Conservation (phyloP, 2,329 filamentous ascomycete genomes). For the Venturia effusa region DNA sequence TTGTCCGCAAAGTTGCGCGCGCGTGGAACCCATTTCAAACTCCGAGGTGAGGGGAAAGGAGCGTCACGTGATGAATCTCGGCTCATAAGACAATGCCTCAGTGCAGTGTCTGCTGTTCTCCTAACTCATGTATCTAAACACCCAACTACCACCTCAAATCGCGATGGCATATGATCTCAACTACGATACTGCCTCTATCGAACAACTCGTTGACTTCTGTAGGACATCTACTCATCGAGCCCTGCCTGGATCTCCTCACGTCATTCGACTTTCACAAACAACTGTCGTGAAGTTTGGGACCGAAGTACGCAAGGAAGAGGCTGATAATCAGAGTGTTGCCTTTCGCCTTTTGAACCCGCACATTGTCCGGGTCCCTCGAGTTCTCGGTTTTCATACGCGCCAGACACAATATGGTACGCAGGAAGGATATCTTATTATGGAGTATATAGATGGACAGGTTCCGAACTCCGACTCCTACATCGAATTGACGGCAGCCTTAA, state of each 20-base stretch:
- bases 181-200: background rate
- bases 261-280: slow-evolving; percentile 9
- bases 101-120: no score
- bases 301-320: background rate
- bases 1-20: no score
- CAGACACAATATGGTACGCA: background rate
- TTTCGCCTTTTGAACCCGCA: background rate
- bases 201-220: background rate
- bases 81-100: no score
- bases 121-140: no score
- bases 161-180: background rate
- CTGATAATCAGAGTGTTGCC: background rate
- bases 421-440: slow-evolving; percentile 12
- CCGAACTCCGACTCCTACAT: background rate
- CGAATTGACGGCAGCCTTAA: background rate
- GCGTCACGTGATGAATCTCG: no score
- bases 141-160: no score
- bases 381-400: slow-evolving; percentile 9
- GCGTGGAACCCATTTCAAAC: no score
- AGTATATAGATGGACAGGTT: slow-evolving; percentile 11
- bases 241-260: background rate
- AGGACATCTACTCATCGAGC: background rate
- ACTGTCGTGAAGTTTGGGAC: background rate
- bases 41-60: no score
- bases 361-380: background rate